Base-by-base conservation (phyloP, 768 basidiomycete genomes). In the Kwoniella dejecticola region DNA sequence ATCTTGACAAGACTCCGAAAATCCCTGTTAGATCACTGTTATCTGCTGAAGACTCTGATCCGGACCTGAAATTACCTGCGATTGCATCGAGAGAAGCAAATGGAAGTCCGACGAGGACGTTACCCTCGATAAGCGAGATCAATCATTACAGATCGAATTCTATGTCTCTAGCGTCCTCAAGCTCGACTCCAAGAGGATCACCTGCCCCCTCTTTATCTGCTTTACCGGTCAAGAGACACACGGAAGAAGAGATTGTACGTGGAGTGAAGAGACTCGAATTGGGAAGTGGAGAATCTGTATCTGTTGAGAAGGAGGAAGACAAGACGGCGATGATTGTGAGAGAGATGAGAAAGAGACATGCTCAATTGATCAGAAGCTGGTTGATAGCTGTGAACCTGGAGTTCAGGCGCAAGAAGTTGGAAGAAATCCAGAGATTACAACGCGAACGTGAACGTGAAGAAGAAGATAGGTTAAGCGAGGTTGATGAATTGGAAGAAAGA, bases 181-280 rank as follows among this genome's bases (percentile, higher is more conserved):
- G 30, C 8, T 52, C 54, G 3, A 41, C 60, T 30, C 60, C 45
- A 8, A 45, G 52, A 40, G 52, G 60, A 17, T 62, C 60, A 24
- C 60, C 60, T 21, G 52, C 31, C n/a, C 60, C 58, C 7, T 45
- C 19, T 24, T 40, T 36, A 23, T 46, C 56, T 19, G 42, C 31
- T n/a, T n/a, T 62, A 40, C 71, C 71, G 1, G 58, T 66, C 30
- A 76, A 76, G 60, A 23, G 74, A 21, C 74, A 72, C 50, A 76
- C 74, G 15, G 74, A 73, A 19, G 74, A 76, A 41, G 71, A 70
- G 27, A 66, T 76, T 46, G 57, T 64, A 3, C 42, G 71, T 3
- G 71, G 68, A 26, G 74, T 76, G 60, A 76, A 76, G 57, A 54
- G 74, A 40, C 44, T 76, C 4, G 74, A 76, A 50, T 54, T 76